Evolutionary conservation across 768 basidiomycete genomes (phyloP).

Genomic region (Sutorius australiensis): DNA sequence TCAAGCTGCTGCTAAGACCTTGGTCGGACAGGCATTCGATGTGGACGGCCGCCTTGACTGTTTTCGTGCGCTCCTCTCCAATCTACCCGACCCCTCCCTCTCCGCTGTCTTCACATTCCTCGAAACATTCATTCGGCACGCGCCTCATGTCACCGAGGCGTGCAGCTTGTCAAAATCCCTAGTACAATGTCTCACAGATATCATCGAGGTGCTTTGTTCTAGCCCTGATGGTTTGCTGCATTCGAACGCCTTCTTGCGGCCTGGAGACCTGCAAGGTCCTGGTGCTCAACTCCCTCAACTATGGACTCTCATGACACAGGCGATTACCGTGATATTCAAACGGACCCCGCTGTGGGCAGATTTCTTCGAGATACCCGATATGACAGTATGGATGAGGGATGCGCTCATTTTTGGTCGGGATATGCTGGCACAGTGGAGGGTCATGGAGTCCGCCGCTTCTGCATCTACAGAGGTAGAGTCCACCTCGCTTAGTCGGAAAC

Average conservation of each 20-base stretch:
- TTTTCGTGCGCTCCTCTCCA: constrained; percentile 71
- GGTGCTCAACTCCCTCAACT: constrained; percentile 58
- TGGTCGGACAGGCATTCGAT: constrained; percentile 85
- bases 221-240: constrained; percentile 68
- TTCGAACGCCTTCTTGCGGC: constrained; percentile 46
- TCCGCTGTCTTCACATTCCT: constrained; percentile 71
- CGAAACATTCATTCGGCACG: constrained; percentile 57
- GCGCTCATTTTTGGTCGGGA: constrained; percentile 91
- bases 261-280: constrained; percentile 42
- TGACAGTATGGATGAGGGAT: constrained; percentile 98
- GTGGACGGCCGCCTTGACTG: constrained; percentile 88
- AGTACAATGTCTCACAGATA: constrained; percentile 88
- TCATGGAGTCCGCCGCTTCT: constrained; percentile 64
- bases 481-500: constrained; percentile 25
- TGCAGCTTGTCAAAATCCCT: constrained; percentile 85
- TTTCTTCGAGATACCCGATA: constrained; percentile 74
- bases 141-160: constrained; percentile 71
- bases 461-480: constrained; percentile 20
- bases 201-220: constrained; percentile 83
- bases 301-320: constrained; percentile 79
- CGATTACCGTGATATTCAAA: constrained; percentile 81
- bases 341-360: constrained; percentile 79
- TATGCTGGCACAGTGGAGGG: constrained; percentile 74
- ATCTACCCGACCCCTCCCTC: constrained; percentile 61
- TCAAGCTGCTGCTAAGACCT: constrained; percentile 68